Percentiles rank a stretch among this genome's conserved stretches.
Conservation (phyloP, 768 basidiomycete species). For the Pulveroboletus sp. region DNA sequence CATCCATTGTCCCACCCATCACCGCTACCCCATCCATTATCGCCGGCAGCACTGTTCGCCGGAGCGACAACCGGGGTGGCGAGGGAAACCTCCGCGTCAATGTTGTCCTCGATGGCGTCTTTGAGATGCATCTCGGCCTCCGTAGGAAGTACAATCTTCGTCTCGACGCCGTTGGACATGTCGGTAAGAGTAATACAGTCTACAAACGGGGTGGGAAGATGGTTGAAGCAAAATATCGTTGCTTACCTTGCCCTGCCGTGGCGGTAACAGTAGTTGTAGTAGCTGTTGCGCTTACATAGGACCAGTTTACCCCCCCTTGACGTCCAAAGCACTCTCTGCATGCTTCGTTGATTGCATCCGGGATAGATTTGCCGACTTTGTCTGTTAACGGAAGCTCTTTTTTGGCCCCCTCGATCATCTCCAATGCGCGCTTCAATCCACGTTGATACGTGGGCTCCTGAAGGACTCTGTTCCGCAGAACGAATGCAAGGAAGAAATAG, state of each 20-base stretch:
- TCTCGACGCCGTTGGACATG: conserved; percentile 11
- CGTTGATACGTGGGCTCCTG: conserved; percentile 46
- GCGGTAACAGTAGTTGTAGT: not conserved
- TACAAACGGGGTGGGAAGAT: conserved; percentile 7
- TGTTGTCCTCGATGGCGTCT: conserved; percentile 28
- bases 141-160: conserved; percentile 20
- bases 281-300: conserved; percentile 8
- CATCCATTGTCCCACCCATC: conserved; percentile 8
- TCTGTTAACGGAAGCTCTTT: conserved; percentile 43
- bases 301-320: conserved; percentile 40
- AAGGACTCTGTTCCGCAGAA: conserved; percentile 55
- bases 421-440: conserved; percentile 45
- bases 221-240: not conserved
- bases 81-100: conserved; percentile 19
- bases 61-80: not conserved
- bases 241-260: conserved; percentile 8
- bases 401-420: conserved; percentile 38
- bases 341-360: conserved; percentile 47
- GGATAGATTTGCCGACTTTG: conserved; percentile 37
- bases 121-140: conserved; percentile 23
- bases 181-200: conserved; percentile 20
- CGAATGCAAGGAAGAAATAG: conserved; percentile 57
- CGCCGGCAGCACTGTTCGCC: not conserved
- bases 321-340: conserved; percentile 50
- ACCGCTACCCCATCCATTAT: conserved; percentile 2